Base-by-base conservation (phyloP, 2,329 filamentous ascomycete genomes). In the Penicillium sp. region DNA sequence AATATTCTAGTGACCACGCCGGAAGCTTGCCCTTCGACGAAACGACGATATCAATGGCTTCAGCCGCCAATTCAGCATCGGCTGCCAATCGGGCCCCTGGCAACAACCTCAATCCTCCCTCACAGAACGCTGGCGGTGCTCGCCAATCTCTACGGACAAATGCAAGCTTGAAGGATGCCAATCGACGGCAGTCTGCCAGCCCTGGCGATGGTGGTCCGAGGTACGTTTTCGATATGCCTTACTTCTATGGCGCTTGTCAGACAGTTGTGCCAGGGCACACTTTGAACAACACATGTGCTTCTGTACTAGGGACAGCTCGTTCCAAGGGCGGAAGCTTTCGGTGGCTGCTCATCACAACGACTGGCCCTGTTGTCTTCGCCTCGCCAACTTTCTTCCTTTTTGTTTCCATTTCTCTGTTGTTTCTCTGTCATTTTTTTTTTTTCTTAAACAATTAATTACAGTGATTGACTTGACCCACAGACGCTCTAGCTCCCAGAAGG, bases 401-500 rank as follows among this genome's bases (percentile, higher is more conserved):
- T 52, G 9, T 24, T 21, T 23, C 16, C 12, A 11, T 18, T 42
- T 42, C 40, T 8, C n/a, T 18, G n/a, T 42, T 42, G 3, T 42
- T 42, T 18, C n/a, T 21, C 20, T 43, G 40, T 20, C 3, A 23
- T 43, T 21, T 7, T 9, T 21, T 43, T 20, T 2, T 12, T 43
- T 21, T 7, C n/a, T 21, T 43, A 3, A 8, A 9, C 11, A n/a
- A 47, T 47, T 1, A 9, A 47, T 43, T 43, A 20, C 55, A 52
- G 33, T 69, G 53, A 65, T 64, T 59, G 24, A 63, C 47, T 47
- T 60, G 59, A 47, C 46, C 55, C 48, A 61, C 63, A 73, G 74
- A 78, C 81, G 72, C 76, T 80, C 76, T 73, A 81, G 71, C 69
- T 76, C 78, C 48, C 81, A 80, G 62, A 84, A 82, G 70, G 82